These are phyloP conservation scores for Mortierella sp. DNA, from an alignment of 371 early-diverging fungal genomes.

Conservation along the genomic window DNA sequence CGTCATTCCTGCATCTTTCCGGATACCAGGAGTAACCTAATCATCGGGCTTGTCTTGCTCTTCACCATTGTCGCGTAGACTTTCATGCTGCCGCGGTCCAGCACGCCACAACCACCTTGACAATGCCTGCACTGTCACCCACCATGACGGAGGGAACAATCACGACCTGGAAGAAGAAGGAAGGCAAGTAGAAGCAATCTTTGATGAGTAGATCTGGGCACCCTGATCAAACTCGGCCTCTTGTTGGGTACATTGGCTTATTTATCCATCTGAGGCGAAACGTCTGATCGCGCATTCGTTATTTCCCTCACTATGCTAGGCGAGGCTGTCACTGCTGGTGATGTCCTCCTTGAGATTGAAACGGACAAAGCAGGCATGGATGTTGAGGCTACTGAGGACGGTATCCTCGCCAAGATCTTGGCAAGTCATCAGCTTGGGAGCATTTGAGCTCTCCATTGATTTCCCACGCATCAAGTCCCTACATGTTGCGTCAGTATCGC, in stretches of 20 bases:
- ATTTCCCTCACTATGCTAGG: constrained; percentile 59
- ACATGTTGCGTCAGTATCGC: neutral
- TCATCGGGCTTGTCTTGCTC: constrained; percentile 2
- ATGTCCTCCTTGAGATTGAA: constrained; percentile 91
- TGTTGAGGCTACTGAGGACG: constrained; percentile 95
- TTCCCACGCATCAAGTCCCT: constrained; percentile 20
- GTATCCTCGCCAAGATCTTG: constrained; percentile 91
- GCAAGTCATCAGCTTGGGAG: constrained; percentile 51
- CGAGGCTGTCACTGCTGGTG: constrained; percentile 86
- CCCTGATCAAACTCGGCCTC: neutral
- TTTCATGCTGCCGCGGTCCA: constrained; percentile 70
- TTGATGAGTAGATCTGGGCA: neutral
- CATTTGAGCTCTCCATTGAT: neutral
- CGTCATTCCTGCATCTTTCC: no score
- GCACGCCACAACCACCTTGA: constrained; percentile 74
- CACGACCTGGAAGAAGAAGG: constrained; percentile 88
- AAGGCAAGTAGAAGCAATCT: constrained; percentile 57
- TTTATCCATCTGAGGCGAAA: constrained; percentile 15
- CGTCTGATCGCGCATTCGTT: constrained; percentile 18
- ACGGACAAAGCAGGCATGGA: constrained; percentile 99
- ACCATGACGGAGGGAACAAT: constrained; percentile 97
- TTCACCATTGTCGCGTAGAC: constrained; percentile 24
- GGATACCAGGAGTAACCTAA: constrained; percentile 1
- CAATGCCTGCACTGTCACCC: constrained; percentile 96
- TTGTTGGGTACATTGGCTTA: no score